A percentile compares a stretch with the other conserved stretches of the same genome.
Conservation (phyloP, 768 basidiomycete genomes). For the Hydnomerulius pinastri region DNA sequence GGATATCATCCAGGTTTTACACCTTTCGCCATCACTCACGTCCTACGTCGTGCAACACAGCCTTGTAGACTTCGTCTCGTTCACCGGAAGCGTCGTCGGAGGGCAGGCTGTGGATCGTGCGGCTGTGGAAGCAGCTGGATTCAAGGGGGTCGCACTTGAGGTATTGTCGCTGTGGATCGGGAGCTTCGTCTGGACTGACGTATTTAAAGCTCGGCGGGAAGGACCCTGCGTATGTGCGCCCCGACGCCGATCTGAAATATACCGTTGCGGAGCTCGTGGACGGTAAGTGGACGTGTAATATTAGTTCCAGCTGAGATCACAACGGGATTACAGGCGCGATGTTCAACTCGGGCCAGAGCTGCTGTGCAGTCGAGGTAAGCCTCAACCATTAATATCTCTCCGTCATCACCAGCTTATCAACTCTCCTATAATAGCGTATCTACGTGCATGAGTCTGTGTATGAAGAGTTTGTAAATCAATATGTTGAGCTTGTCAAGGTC, state of each 20-base stretch:
- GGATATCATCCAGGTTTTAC: slow-evolving; percentile 73
- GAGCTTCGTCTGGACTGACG: slow-evolving; percentile 3
- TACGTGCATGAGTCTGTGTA: slow-evolving; percentile 89
- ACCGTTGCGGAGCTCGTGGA: slow-evolving; percentile 88
- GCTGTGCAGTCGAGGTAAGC: slow-evolving; percentile 86
- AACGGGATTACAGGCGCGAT: slow-evolving; percentile 61
- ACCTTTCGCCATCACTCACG: slow-evolving; percentile 66
- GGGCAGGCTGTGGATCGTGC: slow-evolving; percentile 75
- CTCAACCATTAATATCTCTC: background rate
- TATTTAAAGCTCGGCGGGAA: slow-evolving; percentile 86
- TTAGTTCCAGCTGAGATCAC: background rate
- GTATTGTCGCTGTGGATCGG: slow-evolving; percentile 36
- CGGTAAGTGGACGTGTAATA: slow-evolving; percentile 54
- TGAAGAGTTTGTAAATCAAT: slow-evolving; percentile 75
- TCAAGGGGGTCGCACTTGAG: slow-evolving; percentile 89
- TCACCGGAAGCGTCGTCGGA: slow-evolving; percentile 85
- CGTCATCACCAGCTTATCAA: background rate
- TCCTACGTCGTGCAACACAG: slow-evolving; percentile 63
- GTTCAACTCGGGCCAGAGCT: slow-evolving; percentile 98
- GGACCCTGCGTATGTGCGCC: slow-evolving; percentile 93
- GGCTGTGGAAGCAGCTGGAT: slow-evolving; percentile 63
- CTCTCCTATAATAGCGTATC: slow-evolving; percentile 60
- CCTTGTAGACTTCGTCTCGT: slow-evolving; percentile 77
- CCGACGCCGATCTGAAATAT: slow-evolving; percentile 83
- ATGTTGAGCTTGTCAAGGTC: slow-evolving; percentile 75